A percentile compares a stretch with the other conserved stretches of the same genome.
Evolutionary conservation across 805 yeast species (phyloP).

Genomic region (Spathaspora hagerdaliae): DNA sequence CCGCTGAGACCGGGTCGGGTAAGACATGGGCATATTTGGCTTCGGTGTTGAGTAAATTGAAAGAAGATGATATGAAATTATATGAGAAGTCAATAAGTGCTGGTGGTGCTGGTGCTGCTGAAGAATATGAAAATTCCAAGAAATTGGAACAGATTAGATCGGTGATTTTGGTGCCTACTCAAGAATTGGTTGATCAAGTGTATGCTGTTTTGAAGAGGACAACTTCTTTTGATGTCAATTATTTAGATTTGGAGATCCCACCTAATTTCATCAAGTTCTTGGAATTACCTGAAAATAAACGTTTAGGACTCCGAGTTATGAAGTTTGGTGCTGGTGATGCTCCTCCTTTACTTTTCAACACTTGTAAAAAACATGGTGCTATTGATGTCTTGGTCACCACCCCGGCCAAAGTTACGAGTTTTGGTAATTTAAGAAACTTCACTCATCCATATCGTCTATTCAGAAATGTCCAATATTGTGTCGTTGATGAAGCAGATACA

Average conservation of each 20-base stretch:
- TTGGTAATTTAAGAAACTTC: constrained; percentile 25
- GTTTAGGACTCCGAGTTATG: constrained; percentile 41
- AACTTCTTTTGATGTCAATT: constrained; percentile 18
- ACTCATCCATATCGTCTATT: constrained; percentile 34
- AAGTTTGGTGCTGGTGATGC: constrained; percentile 64
- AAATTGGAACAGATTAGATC: constrained; percentile 48
- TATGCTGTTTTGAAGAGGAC: constrained; percentile 40
- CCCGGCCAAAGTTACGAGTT: constrained; percentile 66
- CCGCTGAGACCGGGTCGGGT: constrained; percentile 97
- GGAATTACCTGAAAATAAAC: constrained; percentile 16
- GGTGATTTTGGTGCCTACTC: constrained; percentile 82
- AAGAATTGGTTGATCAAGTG: constrained; percentile 84
- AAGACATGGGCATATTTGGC: constrained; percentile 90
- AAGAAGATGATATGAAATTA: constrained; percentile 46
- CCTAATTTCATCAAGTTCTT: constrained; percentile 20
- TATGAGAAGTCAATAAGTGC: constrained; percentile 16
- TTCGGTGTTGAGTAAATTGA: constrained; percentile 66
- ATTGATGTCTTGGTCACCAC: constrained; percentile 83
- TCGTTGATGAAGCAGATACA: constrained; percentile 93
- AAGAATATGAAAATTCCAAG: constrained; percentile 18
- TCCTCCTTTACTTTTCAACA: constrained; percentile 48
- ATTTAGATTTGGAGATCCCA: constrained; percentile 13
- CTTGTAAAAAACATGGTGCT: constrained; percentile 38
- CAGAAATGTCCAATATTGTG: constrained; percentile 52
- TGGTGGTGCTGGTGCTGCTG: no score